Evolutionary conservation across 352 stramenopile genomes (phyloP).

Genomic region (Globisporangium canariense): DNA sequence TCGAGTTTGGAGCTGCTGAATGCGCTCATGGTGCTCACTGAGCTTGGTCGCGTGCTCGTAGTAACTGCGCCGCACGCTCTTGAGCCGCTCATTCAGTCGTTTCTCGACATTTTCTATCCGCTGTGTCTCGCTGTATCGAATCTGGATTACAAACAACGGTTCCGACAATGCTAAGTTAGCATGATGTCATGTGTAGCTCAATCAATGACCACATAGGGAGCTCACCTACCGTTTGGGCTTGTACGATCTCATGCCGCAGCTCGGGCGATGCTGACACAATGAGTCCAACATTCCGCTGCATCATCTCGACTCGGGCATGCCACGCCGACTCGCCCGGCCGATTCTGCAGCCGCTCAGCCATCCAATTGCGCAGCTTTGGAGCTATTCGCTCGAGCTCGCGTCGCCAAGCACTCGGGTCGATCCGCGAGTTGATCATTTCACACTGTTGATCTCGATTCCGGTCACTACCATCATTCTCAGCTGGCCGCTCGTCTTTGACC

Average conservation of each 20-base stretch:
- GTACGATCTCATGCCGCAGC: slow-evolving; percentile 19
- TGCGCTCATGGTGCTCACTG: slow-evolving; percentile 7
- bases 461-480: not conserved
- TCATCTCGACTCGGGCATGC: slow-evolving; percentile 26
- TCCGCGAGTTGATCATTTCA: slow-evolving; percentile 38
- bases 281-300: slow-evolving; percentile 21
- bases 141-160: slow-evolving; percentile 6
- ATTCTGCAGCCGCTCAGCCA: slow-evolving; percentile 22
- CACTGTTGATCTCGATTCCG: slow-evolving; percentile 9
- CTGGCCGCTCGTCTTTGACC: slow-evolving; percentile 27
- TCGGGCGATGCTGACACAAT: slow-evolving; percentile 18
- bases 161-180: not conserved
- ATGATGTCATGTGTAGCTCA: not conserved
- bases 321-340: slow-evolving; percentile 25
- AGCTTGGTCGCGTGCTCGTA: slow-evolving; percentile 26
- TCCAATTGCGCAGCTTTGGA: slow-evolving; percentile 28
- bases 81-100: slow-evolving; percentile 29
- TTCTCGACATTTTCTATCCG: slow-evolving; percentile 35
- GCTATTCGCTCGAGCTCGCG: slow-evolving; percentile 34
- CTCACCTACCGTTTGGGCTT: slow-evolving; percentile 22
- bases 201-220: not conserved
- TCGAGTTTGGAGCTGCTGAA: slow-evolving; percentile 18
- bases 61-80: slow-evolving; percentile 25
- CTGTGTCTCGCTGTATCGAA: slow-evolving; percentile 17
- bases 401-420: slow-evolving; percentile 39